Conservation (phyloP, 768 basidiomycete species). For the Mycena rosella region DNA sequence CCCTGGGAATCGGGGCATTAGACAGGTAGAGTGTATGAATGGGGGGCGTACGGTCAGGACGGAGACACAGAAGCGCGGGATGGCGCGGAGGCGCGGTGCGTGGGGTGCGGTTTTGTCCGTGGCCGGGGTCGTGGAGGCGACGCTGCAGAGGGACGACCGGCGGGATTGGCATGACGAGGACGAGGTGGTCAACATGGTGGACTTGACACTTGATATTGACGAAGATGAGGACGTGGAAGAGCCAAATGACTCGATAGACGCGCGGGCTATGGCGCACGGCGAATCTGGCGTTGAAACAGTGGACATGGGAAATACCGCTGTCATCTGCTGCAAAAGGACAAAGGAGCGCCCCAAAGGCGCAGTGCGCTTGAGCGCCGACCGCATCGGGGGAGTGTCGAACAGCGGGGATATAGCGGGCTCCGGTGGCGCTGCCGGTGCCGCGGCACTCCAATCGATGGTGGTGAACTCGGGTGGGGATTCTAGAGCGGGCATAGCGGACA, state of each 20-base stretch:
- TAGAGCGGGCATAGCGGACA: background rate
- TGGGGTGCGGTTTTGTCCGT: background rate
- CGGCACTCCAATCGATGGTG: background rate
- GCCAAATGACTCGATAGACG: background rate
- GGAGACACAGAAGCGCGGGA: slow-evolving; percentile 3
- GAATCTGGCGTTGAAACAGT: background rate
- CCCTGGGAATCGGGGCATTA: background rate
- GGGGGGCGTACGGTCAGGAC: background rate
- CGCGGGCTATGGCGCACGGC: background rate
- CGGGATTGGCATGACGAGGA: background rate
- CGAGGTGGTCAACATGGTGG: background rate
- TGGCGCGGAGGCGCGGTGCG: slow-evolving; percentile 4
- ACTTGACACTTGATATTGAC: background rate
- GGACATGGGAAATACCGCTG: background rate
- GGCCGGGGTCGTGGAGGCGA: background rate
- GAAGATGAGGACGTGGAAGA: too few species aligned
- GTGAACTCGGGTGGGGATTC: background rate
- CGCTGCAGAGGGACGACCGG: background rate
- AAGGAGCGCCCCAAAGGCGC: background rate
- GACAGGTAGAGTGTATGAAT: background rate
- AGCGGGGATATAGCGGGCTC: background rate
- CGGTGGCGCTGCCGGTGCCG: background rate
- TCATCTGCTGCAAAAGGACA: background rate
- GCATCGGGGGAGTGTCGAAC: background rate
- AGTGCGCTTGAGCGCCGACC: background rate